Evolutionary conservation across 2,329 filamentous ascomycete genomes (phyloP).

Genomic region (Trichothecium sympodiale): DNA sequence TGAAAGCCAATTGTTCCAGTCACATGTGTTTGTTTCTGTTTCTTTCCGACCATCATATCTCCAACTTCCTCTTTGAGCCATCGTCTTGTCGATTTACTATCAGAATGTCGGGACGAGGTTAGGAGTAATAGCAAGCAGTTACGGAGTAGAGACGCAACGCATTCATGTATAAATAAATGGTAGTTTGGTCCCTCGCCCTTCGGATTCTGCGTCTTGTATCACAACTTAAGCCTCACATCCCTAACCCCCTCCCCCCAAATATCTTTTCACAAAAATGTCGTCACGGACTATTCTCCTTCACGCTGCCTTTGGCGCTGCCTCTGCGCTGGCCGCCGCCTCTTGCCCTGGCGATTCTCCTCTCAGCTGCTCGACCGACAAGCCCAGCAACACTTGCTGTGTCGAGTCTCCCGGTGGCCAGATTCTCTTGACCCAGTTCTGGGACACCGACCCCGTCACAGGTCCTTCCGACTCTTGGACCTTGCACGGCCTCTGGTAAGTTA

Average conservation of each 20-base stretch:
- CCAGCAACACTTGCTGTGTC: constrained; percentile 63
- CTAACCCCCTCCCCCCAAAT: background rate
- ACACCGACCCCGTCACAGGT: constrained; percentile 52
- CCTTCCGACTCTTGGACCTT: constrained; percentile 64
- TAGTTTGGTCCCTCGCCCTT: background rate
- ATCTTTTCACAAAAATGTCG: background rate
- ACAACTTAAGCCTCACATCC: background rate
- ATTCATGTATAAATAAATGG: background rate
- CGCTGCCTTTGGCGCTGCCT: background rate
- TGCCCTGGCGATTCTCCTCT: constrained; percentile 28
- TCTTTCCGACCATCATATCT: no score
- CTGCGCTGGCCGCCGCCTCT: constrained; percentile 6
- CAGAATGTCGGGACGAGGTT: no score
- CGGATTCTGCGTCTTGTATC: background rate
- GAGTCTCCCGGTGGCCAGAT: constrained; percentile 55
- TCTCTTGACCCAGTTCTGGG: constrained; percentile 71
- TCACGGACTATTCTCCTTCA: constrained; percentile 1
- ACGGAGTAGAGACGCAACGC: no score
- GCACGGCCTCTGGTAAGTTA: constrained; percentile 48
- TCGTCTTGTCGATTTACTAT: no score
- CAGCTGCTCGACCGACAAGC: constrained; percentile 35
- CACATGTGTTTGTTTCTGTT: no score
- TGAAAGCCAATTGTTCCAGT: no score
- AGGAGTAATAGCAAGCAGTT: no score
- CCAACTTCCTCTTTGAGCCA: no score